These are phyloP conservation scores for Epichloe elymi DNA, from an alignment of 2,329 filamentous ascomycete genomes.

Conservation along the genomic window DNA sequence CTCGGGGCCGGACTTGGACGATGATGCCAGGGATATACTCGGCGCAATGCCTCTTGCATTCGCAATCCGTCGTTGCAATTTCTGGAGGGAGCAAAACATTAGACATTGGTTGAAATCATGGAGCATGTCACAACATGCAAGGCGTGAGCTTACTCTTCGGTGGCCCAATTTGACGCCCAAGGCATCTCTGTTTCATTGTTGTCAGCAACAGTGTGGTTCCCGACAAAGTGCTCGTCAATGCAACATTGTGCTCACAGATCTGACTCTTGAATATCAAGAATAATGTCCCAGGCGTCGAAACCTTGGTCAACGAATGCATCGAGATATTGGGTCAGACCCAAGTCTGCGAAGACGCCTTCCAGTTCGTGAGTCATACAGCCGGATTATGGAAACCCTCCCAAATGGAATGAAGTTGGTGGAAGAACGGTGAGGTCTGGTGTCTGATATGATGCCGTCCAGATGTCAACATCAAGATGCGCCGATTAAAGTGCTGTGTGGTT, in stretches of 20 bases:
- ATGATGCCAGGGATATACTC: slow-evolving; percentile 36
- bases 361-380: slow-evolving; percentile 42
- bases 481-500: background rate
- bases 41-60: slow-evolving; percentile 53
- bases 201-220: slow-evolving; percentile 10
- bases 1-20: slow-evolving; percentile 38
- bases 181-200: slow-evolving; percentile 40
- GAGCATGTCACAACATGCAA: slow-evolving; percentile 6
- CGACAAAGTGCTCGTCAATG: background rate
- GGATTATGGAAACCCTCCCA: slow-evolving; percentile 3
- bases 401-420: background rate
- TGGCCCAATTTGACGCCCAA: slow-evolving; percentile 71
- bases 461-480: slow-evolving; percentile 8
- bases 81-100: slow-evolving; percentile 32
- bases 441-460: background rate
- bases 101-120: slow-evolving; percentile 4
- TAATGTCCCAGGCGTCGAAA: slow-evolving; percentile 75
- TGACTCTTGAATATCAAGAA: slow-evolving; percentile 72
- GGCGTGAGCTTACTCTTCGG: slow-evolving; percentile 50
- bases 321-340: slow-evolving; percentile 69
- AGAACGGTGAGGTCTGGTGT: background rate
- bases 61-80: slow-evolving; percentile 72
- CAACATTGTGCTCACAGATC: slow-evolving; percentile 49
- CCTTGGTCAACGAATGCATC: slow-evolving; percentile 62
- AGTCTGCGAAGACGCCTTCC: slow-evolving; percentile 53